phyloP scores from a whole-genome alignment of 129 eudicot genomes.

The Cynara cardunculus region DNA sequence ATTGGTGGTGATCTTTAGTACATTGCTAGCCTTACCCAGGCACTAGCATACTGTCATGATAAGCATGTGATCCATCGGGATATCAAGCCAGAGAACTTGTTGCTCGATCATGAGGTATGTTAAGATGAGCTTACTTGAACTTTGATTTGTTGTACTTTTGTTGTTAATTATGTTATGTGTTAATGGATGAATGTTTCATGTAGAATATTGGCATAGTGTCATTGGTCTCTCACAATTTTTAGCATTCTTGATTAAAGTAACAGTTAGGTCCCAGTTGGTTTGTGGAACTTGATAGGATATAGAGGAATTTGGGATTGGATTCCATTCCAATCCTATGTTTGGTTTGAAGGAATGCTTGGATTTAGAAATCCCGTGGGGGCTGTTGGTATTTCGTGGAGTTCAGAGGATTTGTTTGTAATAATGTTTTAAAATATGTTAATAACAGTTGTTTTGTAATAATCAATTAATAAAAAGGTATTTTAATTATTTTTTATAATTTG shows the following conservation, averaged over 20 bases:
- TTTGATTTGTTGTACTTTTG: neutral
- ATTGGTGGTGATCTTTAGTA: slow-evolving; percentile 45
- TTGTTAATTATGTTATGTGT: neutral
- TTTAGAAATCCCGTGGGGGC: too few relatives aligned
- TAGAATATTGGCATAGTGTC: neutral
- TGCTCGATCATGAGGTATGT: slow-evolving; percentile 93
- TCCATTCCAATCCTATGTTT: too few relatives aligned
- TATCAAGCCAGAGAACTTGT: slow-evolving; percentile 92
- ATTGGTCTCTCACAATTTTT: neutral
- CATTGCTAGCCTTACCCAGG: slow-evolving; percentile 77
- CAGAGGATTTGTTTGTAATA: too few relatives aligned
- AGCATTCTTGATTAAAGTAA: neutral
- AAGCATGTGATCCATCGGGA: slow-evolving; percentile 93
- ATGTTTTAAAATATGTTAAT: too few relatives aligned
- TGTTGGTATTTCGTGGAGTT: too few relatives aligned
- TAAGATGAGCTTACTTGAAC: neutral
- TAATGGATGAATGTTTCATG: neutral
- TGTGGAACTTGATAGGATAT: too few relatives aligned
- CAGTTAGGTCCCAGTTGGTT: neutral
- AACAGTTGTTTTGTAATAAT: too few relatives aligned
- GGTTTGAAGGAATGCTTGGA: too few relatives aligned
- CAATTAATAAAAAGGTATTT: too few relatives aligned
- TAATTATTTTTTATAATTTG: too few relatives aligned
- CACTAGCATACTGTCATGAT: slow-evolving; percentile 91
- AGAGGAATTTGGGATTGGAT: too few relatives aligned